These are phyloP conservation scores for Sarocladium kiliense DNA, from an alignment of 2,329 filamentous ascomycete genomes.

Conservation along the genomic window DNA sequence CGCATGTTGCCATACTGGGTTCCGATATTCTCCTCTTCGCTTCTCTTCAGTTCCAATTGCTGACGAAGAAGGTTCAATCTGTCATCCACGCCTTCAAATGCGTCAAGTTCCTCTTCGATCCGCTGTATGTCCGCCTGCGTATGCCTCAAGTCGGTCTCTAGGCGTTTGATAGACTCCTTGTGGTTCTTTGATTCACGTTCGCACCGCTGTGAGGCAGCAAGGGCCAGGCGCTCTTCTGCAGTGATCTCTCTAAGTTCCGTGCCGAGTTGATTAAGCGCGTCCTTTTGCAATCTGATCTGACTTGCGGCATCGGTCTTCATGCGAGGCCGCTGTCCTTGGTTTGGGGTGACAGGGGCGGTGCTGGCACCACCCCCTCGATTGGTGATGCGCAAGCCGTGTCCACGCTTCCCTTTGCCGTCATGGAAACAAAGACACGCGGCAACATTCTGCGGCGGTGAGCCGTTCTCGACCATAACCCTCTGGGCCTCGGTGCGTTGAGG, in stretches of 20 bases:
- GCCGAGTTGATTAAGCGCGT: constrained; percentile 48
- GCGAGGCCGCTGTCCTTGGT: constrained; percentile 47
- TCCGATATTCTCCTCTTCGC: constrained; percentile 43
- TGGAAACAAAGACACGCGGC: constrained; percentile 65
- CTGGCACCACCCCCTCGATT: constrained; percentile 34
- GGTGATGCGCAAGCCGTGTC: constrained; percentile 55
- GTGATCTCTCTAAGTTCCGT: constrained; percentile 49
- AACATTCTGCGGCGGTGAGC: constrained; percentile 61
- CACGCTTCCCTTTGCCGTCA: constrained; percentile 47
- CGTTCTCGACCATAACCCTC: constrained; percentile 59
- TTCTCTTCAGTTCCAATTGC: constrained; percentile 51
- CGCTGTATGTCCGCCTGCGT: constrained; percentile 53
- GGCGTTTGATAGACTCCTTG: constrained; percentile 21
- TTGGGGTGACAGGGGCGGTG: constrained; percentile 41
- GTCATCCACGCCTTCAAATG: constrained; percentile 63
- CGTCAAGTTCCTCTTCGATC: constrained; percentile 56
- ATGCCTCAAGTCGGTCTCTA: constrained; percentile 52
- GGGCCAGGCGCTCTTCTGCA: constrained; percentile 38
- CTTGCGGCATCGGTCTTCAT: constrained; percentile 74
- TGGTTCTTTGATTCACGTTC: constrained; percentile 41
- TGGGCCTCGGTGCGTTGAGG: constrained; percentile 61
- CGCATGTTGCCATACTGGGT: constrained; percentile 48
- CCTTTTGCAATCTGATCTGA: constrained; percentile 52
- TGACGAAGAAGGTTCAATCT: constrained; percentile 54
- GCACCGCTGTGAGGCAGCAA: constrained; percentile 34